Evolutionary conservation across 768 basidiomycete genomes (phyloP), one percentile per base, ranked within the genome.

Genomic region (Termitomyces sp.): DNA sequence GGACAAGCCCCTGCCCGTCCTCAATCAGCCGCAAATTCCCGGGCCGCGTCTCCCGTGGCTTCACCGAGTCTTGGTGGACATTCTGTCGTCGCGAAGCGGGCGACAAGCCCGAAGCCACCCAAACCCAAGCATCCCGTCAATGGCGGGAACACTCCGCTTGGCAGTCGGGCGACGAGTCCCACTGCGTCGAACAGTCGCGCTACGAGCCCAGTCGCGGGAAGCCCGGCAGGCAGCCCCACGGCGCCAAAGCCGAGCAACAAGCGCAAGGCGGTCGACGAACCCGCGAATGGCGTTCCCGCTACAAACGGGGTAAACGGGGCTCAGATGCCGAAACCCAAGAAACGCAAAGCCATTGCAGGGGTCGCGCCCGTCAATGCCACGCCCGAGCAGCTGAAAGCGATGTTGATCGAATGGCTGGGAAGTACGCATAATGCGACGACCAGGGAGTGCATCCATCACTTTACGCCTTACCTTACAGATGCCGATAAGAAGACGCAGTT

Each of bases 21-120:
- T 31, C 65, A 73, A 59, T 60, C 75, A 9, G 58, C 56, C 5
- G 61, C 73, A 12, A 75, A 71, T 53, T 86, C 88, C 31, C 82
- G 81, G 37, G 79, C 84, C 12, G 81, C 77, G 25, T 89, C 89
- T 3, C 87, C 86, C 9, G 73, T 73, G 10, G 72, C 80, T 41
- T 72, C 78, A 4, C 73, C 84, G 8, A 76, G 77, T 29, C 77
- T 86, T 61, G 85, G 88, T 37, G 91, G 90, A 0, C 89, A 92
- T 71, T 90, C 87, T 2, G 66, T 90, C 23, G 82, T 95, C 16
- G 92, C 92, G 2, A 89, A 88, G 71, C 84, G 92, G 17, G 92
- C 92, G 4, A 92, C 90, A 1, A 92, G 90, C 59, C 92, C 91
- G 4, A 90, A 89, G 64, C 75, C 71, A 10, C 82, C 83, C 3